Evolutionary conservation across 805 yeast genomes (phyloP), one percentile per base, ranked within the genome.

Genomic region (Sugiyamaella smithiae): DNA sequence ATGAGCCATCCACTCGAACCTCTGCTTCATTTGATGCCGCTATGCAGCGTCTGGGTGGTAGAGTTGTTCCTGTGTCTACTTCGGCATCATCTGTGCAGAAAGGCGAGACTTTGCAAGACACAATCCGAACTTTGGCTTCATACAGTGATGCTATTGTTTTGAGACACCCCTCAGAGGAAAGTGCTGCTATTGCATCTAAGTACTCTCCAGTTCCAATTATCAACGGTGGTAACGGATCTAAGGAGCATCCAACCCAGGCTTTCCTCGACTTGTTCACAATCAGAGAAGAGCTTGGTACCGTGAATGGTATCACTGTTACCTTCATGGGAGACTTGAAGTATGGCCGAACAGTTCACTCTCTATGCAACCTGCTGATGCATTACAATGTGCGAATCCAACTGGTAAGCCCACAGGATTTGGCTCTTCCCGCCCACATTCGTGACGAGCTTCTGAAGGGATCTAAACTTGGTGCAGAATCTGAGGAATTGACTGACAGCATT

Each of bases 171-270:
- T 81, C 83, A 43, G 95, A 86, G 65, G 88, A 83, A 67, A 83
- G 95, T 59, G 97, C 96, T 46, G 88, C 84, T 60, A 82, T 85
- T 67, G 99, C 99, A 51, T 95, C 97, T 58, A 89, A 91, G 67
- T 93, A 82, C 74, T 88, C 97, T 20, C 96, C 97, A 48, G 89
- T 95, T 59, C 99, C 99, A 50, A 88, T 95, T 57, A 82, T 93
- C 67, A 93, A 93, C 65, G 99, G 96, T 65, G 99, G 99, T 65
- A 93, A 93, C 67, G 99, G 99, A 32, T 76, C 97, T 46, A 84
- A 88, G 69, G 99, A 93, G 75, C 99, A 93, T 70, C 99, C 99
- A 63, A 87, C 98, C 20, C 99, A 93, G 73, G 99, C 99, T 1
- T 87, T 93, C 75, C 76, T 95, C 64, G 99, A 93, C 68, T 75